phyloP scores from a whole-genome alignment of 2,329 filamentous ascomycete species.

The Fusarium pseudonygamai region DNA sequence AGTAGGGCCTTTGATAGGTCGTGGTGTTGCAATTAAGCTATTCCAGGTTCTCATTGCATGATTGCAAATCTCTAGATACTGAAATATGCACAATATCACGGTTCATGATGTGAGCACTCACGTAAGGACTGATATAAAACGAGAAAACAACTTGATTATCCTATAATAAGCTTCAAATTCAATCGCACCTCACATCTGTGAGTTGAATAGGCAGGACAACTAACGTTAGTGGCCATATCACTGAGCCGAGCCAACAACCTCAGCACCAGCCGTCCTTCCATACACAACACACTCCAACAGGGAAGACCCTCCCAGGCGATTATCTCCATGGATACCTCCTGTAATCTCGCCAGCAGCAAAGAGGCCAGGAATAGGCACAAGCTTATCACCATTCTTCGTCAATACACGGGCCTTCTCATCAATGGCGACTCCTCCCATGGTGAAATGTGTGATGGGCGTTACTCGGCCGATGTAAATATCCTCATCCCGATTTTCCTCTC shows the following conservation, averaged over 20 bases:
- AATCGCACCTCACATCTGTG: constrained; percentile 36
- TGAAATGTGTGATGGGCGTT: constrained; percentile 72
- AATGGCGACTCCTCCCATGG: constrained; percentile 71
- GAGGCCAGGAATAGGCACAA: constrained; percentile 61
- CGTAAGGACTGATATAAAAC: background rate
- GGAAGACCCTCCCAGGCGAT: constrained; percentile 69
- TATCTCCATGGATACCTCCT: constrained; percentile 71
- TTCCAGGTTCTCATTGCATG: background rate
- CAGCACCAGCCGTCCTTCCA: constrained; percentile 64
- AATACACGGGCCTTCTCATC: constrained; percentile 63
- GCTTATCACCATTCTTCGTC: constrained; percentile 45
- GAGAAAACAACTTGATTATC: too few species aligned
- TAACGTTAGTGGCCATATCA: background rate
- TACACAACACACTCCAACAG: constrained; percentile 72
- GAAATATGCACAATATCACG: background rate
- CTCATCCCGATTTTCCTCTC: constrained; percentile 57
- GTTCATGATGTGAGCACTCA: background rate
- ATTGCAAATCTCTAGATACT: too few species aligned
- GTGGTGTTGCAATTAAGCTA: background rate
- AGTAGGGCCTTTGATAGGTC: background rate
- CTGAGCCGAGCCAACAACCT: constrained; percentile 20
- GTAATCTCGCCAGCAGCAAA: constrained; percentile 73
- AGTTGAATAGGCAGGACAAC: constrained; percentile 6
- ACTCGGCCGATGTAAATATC: constrained; percentile 67
- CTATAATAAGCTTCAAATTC: background rate